phyloP scores from a whole-genome alignment of 768 basidiomycete genomes.

The Ramaria sp. region DNA sequence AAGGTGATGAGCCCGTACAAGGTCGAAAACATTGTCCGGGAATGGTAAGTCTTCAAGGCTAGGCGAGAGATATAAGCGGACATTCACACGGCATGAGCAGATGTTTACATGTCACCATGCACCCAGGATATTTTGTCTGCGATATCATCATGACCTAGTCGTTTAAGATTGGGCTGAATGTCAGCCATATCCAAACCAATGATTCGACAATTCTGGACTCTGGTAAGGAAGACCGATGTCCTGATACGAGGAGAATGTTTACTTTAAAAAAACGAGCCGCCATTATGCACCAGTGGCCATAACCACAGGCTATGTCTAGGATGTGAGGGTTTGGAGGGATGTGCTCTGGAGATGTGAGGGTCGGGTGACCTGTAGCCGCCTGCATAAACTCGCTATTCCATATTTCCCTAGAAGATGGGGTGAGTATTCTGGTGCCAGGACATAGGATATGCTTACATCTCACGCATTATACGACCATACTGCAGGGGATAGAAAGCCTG shows the following conservation, averaged over 20 bases:
- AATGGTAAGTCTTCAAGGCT: constrained; percentile 63
- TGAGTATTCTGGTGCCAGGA: too few relatives aligned
- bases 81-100: background rate
- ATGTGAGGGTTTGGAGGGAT: constrained; percentile 19
- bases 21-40: constrained; percentile 45
- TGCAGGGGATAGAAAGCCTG: background rate
- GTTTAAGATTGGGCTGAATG: constrained; percentile 41
- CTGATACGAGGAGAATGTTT: constrained; percentile 14
- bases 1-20: constrained; percentile 52
- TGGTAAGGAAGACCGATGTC: constrained; percentile 3
- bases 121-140: constrained; percentile 51
- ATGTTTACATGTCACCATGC: constrained; percentile 52
- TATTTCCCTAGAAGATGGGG: background rate
- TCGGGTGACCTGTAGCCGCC: background rate
- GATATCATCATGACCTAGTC: constrained; percentile 23
- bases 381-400: background rate
- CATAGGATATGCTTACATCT: background rate
- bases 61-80: constrained; percentile 5
- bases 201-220: constrained; percentile 37
- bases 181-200: constrained; percentile 49
- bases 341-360: constrained; percentile 29
- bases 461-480: background rate
- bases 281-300: constrained; percentile 60
- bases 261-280: constrained; percentile 62
- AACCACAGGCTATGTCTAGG: constrained; percentile 65